A percentile compares a stretch with the other conserved stretches of the same genome.
Conservation (phyloP, 176 grass and related monocot genomes). For the Hyparrhenia diplandra region DNA sequence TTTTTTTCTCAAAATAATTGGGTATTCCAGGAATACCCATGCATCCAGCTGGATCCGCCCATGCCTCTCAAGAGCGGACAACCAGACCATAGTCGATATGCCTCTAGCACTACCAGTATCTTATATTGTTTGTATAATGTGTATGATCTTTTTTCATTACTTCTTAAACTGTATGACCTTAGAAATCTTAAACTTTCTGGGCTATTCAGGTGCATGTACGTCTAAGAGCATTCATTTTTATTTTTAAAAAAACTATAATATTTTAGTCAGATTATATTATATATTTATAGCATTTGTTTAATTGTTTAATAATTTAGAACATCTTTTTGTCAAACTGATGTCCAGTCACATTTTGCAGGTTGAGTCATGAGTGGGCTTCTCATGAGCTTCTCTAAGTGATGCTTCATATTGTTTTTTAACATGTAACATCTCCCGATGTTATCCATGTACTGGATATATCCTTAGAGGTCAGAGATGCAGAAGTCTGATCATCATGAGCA, state of each 20-base stretch:
- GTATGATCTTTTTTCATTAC: no score
- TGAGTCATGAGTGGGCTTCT: background rate
- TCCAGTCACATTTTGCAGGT: constrained; percentile 32
- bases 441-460: constrained; percentile 30
- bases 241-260: background rate
- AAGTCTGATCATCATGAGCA: constrained; percentile 68
- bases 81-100: no score
- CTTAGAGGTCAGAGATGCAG: constrained; percentile 66
- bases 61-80: no score
- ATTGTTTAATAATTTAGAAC: background rate
- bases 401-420: constrained; percentile 20
- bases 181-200: background rate
- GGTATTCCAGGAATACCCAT: no score
- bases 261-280: background rate
- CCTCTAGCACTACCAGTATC: no score
- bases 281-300: background rate
- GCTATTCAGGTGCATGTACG: background rate
- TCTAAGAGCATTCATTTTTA: background rate
- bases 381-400: constrained; percentile 30
- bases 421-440: constrained; percentile 28
- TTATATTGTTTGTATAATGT: no score
- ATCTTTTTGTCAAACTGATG: constrained; percentile 17
- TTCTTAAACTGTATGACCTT: no score
- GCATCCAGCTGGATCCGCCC: no score
- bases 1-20: no score